Evolutionary conservation across 768 basidiomycete species (phyloP).

Genomic region (Grammothele lineata): DNA sequence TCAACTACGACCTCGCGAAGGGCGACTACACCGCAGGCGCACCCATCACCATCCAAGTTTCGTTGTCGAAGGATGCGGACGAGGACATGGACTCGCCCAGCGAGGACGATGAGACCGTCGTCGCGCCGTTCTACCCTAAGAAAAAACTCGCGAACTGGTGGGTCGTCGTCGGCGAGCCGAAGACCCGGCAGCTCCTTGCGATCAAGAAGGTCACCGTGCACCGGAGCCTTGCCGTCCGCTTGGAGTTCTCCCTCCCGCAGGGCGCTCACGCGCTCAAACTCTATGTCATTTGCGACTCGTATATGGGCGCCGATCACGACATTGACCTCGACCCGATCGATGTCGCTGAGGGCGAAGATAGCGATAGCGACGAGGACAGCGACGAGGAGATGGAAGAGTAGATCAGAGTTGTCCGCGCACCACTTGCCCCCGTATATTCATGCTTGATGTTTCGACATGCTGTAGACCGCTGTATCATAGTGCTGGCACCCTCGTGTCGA

Average conservation of each 20-base stretch:
- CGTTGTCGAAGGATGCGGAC: conserved; percentile 69
- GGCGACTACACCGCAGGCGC: conserved; percentile 83
- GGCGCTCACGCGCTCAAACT: conserved; percentile 80
- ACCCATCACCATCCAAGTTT: conserved; percentile 78
- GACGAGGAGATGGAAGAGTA: conserved; percentile 61
- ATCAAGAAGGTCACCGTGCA: conserved; percentile 84
- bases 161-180: conserved; percentile 88
- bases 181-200: conserved; percentile 76
- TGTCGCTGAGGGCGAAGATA: conserved; percentile 88
- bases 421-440: no score
- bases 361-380: conserved; percentile 69
- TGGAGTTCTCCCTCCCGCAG: conserved; percentile 86
- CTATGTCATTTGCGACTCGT: conserved; percentile 91
- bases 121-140: conserved; percentile 91
- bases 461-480: no score
- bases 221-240: conserved; percentile 70
- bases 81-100: conserved; percentile 50
- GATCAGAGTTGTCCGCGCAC: no score
- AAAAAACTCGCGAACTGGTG: conserved; percentile 97
- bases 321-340: conserved; percentile 78
- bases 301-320: conserved; percentile 90
- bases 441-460: no score
- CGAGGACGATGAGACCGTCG: conserved; percentile 70
- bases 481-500: no score
- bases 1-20: conserved; percentile 79